A percentile compares a stretch with the other conserved stretches of the same genome.
Evolutionary conservation across 495 filamentous ascomycete genomes (phyloP).

Genomic region (Penicillium atrosanguineum): DNA sequence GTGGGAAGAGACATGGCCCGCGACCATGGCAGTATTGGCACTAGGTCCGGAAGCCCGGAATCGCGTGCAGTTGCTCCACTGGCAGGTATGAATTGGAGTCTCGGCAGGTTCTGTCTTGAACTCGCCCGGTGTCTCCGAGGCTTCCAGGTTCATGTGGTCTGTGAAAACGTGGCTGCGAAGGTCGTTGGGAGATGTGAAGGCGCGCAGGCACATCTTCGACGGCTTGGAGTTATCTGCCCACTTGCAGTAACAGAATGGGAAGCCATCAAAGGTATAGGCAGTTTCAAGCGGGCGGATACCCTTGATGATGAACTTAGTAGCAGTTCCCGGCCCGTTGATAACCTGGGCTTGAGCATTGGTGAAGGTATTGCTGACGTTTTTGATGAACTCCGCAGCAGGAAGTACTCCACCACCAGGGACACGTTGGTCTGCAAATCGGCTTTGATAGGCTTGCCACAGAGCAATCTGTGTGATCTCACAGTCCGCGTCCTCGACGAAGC

Average conservation of each 20-base stretch:
- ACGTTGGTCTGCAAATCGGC: constrained; percentile 61
- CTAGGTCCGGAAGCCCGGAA: constrained; percentile 41
- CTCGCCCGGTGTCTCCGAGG: constrained; percentile 47
- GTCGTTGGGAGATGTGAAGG: constrained; percentile 57
- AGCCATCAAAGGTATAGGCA: constrained; percentile 68
- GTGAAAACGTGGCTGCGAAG: constrained; percentile 74
- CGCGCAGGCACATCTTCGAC: constrained; percentile 53
- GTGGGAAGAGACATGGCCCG: constrained; percentile 48
- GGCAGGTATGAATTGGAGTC: constrained; percentile 35
- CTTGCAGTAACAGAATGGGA: constrained; percentile 54
- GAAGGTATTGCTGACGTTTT: constrained; percentile 84
- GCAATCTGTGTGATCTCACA: constrained; percentile 93
- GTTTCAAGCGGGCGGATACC: constrained; percentile 77
- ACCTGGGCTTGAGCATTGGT: constrained; percentile 80
- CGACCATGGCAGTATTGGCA: constrained; percentile 42
- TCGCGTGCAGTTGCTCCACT: constrained; percentile 40
- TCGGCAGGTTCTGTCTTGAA: constrained; percentile 46
- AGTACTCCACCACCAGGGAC: constrained; percentile 59
- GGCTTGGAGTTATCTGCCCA: constrained; percentile 49
- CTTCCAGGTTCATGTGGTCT: constrained; percentile 61
- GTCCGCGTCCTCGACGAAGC: constrained; percentile 77
- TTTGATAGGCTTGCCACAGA: constrained; percentile 95
- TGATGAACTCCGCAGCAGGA: constrained; percentile 92
- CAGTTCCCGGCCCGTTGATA: constrained; percentile 51
- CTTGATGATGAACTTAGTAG: constrained; percentile 86